phyloP scores from a whole-genome alignment of 305 asterid species.

The Fraxinus sp. region DNA sequence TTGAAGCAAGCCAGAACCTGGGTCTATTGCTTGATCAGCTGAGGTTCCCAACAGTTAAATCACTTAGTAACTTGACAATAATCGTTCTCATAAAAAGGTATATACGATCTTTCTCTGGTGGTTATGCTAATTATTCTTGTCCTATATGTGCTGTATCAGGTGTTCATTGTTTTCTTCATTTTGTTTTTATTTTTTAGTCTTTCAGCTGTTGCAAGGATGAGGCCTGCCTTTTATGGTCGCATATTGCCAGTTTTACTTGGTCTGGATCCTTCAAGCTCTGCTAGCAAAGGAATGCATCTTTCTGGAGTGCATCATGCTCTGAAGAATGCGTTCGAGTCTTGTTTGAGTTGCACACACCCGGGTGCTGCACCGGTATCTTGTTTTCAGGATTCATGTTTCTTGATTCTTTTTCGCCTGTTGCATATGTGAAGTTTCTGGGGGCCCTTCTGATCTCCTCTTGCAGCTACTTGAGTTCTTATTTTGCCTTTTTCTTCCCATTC shows the following conservation, averaged over 20 bases:
- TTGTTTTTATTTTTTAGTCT: constrained; percentile 50
- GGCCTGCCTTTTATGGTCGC: constrained; percentile 97
- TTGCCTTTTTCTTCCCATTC: not conserved
- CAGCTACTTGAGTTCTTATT: constrained; percentile 15
- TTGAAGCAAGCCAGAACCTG: constrained; percentile 83
- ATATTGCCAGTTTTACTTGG: constrained; percentile 89
- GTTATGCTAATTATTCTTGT: not conserved
- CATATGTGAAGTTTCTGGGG: not conserved
- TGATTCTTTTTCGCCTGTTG: constrained; percentile 14
- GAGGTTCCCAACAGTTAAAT: constrained; percentile 75
- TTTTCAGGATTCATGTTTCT: constrained; percentile 17
- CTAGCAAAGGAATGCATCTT: constrained; percentile 59
- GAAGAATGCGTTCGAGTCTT: constrained; percentile 84
- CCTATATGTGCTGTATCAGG: constrained; percentile 14
- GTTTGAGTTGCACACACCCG: constrained; percentile 85
- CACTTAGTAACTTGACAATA: constrained; percentile 71
- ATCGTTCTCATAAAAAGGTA: constrained; percentile 85
- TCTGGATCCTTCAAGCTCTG: constrained; percentile 65
- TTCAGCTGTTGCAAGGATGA: constrained; percentile 83
- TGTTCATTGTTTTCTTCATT: constrained; percentile 25
- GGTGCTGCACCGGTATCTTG: constrained; percentile 94
- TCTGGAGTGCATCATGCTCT: constrained; percentile 74
- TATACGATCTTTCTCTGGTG: not conserved
- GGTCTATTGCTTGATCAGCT: constrained; percentile 85
- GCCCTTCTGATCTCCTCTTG: constrained; percentile 10